phyloP scores from a whole-genome alignment of 164 flowering plant species.

The Santalum album region DNA sequence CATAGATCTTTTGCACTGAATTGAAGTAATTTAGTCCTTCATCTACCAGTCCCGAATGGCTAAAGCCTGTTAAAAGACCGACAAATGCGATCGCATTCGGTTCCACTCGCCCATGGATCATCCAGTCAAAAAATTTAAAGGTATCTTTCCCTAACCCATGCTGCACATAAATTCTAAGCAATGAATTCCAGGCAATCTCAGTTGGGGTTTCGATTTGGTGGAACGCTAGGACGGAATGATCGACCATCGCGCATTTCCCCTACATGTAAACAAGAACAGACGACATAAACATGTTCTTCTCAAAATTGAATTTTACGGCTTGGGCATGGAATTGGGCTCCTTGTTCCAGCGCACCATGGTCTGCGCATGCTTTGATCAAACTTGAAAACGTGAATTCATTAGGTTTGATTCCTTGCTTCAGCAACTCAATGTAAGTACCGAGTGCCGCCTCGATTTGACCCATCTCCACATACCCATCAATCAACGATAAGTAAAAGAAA shows the following conservation, averaged over 20 bases:
- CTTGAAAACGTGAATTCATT: conserved; percentile 50
- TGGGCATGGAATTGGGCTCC: conserved; percentile 47
- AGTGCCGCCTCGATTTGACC: conserved; percentile 30
- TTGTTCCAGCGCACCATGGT: conserved; percentile 35
- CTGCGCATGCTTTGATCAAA: conserved; percentile 51
- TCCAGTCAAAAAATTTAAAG: too few species aligned
- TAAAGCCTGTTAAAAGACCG: too few species aligned
- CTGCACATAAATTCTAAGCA: conserved; percentile 38
- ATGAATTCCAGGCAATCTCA: conserved; percentile 44
- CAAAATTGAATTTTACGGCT: conserved; percentile 24
- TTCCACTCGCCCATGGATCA: too few species aligned
- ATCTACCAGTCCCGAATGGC: too few species aligned
- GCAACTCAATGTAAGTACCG: conserved; percentile 23
- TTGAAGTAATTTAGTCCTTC: too few species aligned
- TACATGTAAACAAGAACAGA: conserved; percentile 50
- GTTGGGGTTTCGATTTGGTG: conserved; percentile 23
- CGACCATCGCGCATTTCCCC: conserved; percentile 46
- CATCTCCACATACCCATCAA: conserved; percentile 39
- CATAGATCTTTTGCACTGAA: too few species aligned
- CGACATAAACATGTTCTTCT: conserved; percentile 30
- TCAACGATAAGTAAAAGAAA: conserved; percentile 44
- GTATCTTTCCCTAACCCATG: conserved; percentile 45
- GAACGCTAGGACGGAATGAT: conserved; percentile 28
- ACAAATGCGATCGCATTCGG: too few species aligned
- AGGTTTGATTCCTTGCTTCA: conserved; percentile 30